Evolutionary conservation across 1,284 basidiomycete genomes (phyloP).

Genomic region (Caloboletus firmus): DNA sequence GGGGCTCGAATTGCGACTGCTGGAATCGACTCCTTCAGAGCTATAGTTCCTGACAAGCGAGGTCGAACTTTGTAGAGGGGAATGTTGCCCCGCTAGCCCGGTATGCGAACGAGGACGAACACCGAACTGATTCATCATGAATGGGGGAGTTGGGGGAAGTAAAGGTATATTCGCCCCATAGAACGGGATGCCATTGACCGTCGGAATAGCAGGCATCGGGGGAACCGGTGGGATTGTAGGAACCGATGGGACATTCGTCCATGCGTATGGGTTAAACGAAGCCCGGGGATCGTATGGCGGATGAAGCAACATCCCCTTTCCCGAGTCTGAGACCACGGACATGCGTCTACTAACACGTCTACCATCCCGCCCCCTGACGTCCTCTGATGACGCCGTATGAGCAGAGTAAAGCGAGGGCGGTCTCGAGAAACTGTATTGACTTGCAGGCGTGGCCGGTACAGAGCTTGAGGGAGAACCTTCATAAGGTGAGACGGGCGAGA

Average conservation of each 20-base stretch:
- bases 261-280: constrained; percentile 41
- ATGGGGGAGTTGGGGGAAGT: constrained; percentile 70
- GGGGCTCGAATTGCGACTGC: constrained; percentile 20
- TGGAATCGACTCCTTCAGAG: constrained; percentile 19
- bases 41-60: constrained; percentile 27
- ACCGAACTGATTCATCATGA: constrained; percentile 64
- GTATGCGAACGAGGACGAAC: constrained; percentile 23
- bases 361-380: constrained; percentile 44
- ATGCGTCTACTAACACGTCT: constrained; percentile 42
- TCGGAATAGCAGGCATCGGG: constrained; percentile 25
- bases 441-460: constrained; percentile 35
- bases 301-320: constrained; percentile 37
- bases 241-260: constrained; percentile 32
- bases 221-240: constrained; percentile 32
- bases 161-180: constrained; percentile 58
- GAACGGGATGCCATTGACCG: constrained; percentile 36
- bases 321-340: constrained; percentile 44
- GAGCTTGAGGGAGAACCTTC: constrained; percentile 52
- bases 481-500: constrained; percentile 31
- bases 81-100: constrained; percentile 23
- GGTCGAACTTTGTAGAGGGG: constrained; percentile 22
- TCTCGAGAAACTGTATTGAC: constrained; percentile 43
- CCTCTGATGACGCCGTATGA: constrained; percentile 56
- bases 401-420: constrained; percentile 51
- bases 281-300: constrained; percentile 35